A percentile compares a stretch with the other conserved stretches of the same genome.
Evolutionary conservation across 192 early-diverging fungal species (phyloP).

Genomic region (Geranomyces variabilis): DNA sequence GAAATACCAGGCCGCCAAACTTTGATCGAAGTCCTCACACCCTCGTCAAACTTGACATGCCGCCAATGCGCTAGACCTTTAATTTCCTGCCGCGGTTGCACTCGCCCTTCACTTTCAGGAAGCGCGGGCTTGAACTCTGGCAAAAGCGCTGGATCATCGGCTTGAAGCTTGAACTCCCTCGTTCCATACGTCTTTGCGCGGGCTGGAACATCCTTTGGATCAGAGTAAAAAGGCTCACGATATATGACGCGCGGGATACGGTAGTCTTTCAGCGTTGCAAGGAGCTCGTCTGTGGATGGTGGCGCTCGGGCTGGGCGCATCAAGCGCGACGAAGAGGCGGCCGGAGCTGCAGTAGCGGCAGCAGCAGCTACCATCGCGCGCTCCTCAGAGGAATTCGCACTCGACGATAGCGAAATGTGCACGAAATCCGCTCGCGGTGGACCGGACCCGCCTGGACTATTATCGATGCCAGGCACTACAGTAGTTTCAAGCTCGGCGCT

Average conservation of each 20-base stretch:
- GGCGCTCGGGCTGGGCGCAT: constrained; percentile 40
- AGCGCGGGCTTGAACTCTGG: constrained; percentile 12
- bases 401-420: no score
- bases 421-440: no score
- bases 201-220: constrained; percentile 60
- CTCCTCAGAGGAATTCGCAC: no score
- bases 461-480: no score
- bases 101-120: not conserved
- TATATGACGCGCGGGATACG: constrained; percentile 50
- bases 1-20: not conserved
- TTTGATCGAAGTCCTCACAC: not conserved
- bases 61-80: not conserved
- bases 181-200: constrained; percentile 59
- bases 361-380: no score
- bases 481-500: no score
- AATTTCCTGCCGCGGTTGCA: not conserved
- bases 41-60: not conserved
- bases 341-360: no score
- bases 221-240: constrained; percentile 62
- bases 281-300: constrained; percentile 46
- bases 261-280: constrained; percentile 31
- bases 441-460: no score
- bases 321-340: not conserved
- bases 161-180: constrained; percentile 57
- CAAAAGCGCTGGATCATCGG: constrained; percentile 27